Conservation (phyloP, 2,329 filamentous ascomycete species). For the Cladosporium sp. region DNA sequence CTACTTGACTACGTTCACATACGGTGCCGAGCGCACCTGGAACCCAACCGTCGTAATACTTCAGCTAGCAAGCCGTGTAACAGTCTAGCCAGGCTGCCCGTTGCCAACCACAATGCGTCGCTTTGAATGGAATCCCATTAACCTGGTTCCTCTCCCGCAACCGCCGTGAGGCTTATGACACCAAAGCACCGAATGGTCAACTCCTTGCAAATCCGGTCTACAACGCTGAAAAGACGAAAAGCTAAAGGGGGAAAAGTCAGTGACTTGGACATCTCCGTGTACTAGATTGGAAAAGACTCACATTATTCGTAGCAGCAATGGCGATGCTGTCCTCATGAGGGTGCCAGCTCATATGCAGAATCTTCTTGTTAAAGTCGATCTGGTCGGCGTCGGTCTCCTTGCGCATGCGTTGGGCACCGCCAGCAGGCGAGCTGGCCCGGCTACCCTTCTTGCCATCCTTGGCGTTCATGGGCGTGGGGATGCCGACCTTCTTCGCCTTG, state of each 20-base stretch:
- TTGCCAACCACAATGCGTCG: constrained; percentile 11
- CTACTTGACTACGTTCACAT: constrained; percentile 10
- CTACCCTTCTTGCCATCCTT: constrained; percentile 76
- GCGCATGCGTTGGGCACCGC: constrained; percentile 88
- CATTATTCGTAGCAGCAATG: constrained; percentile 98
- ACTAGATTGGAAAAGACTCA: constrained; percentile 48
- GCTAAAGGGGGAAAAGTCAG: constrained; percentile 38
- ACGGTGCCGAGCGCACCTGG: not conserved
- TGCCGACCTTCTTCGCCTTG: constrained; percentile 99
- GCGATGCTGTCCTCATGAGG: constrained; percentile 99
- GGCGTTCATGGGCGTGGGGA: constrained; percentile 95
- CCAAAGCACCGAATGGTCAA: constrained; percentile 10
- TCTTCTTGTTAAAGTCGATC: constrained; percentile 99
- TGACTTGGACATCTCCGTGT: not conserved
- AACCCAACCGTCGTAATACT: not conserved
- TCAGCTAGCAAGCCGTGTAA: constrained; percentile 6
- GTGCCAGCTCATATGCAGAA: constrained; percentile 99
- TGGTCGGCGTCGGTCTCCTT: constrained; percentile 99
- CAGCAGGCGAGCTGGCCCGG: constrained; percentile 81
- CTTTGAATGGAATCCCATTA: not conserved
- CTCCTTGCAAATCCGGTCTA: constrained; percentile 26
- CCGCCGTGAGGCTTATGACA: constrained; percentile 13
- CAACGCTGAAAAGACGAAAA: constrained; percentile 54
- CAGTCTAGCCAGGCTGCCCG: constrained; percentile 12
- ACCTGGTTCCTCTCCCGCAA: not conserved